phyloP scores from a whole-genome alignment of 257 asterid species.

The Solanum paucissectum region DNA sequence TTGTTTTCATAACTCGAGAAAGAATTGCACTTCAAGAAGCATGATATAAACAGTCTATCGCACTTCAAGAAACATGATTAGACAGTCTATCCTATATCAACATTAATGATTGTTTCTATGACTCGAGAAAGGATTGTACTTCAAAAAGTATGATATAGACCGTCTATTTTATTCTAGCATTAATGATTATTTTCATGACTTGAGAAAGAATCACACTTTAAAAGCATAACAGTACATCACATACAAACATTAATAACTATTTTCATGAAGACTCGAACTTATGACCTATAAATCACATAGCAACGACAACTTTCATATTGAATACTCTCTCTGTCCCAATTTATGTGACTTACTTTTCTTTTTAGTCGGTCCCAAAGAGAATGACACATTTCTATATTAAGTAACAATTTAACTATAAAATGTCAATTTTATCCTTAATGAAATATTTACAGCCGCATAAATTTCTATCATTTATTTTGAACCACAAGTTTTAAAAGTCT shows the following conservation, averaged over 20 bases:
- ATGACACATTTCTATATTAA: no score
- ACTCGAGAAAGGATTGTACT: neutral
- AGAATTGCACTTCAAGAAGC: neutral
- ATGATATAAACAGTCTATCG: neutral
- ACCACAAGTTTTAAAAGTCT: no score
- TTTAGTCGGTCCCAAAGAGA: no score
- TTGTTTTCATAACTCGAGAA: neutral
- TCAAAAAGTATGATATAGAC: neutral
- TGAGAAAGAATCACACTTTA: neutral
- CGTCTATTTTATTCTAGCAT: neutral
- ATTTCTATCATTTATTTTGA: no score
- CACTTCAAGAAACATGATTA: neutral
- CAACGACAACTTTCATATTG: no score
- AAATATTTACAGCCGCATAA: no score
- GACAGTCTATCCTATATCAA: accelerated
- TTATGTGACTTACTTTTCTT: no score
- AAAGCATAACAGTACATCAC: neutral
- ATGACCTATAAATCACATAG: neutral
- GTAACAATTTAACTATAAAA: no score
- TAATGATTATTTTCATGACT: no score
- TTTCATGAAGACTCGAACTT: neutral
- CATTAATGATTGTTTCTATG: neutral
- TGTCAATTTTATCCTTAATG: no score
- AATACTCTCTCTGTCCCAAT: neutral
- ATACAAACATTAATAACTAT: no score